These are phyloP conservation scores for Botryotinia calthae DNA, from an alignment of 2,329 filamentous ascomycete genomes.

Conservation along the genomic window DNA sequence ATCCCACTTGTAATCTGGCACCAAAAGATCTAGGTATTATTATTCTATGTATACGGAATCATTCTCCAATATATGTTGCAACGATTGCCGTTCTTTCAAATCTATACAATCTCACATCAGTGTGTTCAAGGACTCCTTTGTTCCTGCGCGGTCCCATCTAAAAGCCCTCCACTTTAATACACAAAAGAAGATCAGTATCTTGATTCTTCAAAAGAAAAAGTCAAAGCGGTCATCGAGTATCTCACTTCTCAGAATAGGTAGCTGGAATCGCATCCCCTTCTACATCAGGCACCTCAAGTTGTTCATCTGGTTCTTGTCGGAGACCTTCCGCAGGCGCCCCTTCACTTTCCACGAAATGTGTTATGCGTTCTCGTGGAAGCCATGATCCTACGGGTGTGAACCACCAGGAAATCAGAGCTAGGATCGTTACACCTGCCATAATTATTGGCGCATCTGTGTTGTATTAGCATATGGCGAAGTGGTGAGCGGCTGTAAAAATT, in stretches of 20 bases:
- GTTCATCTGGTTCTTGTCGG: conserved; percentile 8
- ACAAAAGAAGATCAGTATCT: conserved; percentile 15
- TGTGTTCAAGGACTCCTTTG: background rate
- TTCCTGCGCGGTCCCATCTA: background rate
- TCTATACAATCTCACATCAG: background rate
- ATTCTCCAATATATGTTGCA: background rate
- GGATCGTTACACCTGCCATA: conserved; percentile 24
- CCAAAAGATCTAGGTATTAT: background rate
- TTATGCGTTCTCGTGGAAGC: conserved; percentile 20
- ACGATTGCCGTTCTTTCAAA: background rate
- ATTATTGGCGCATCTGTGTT: conserved; percentile 23
- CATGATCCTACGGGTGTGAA: conserved; percentile 16
- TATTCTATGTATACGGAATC: background rate
- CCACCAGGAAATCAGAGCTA: conserved; percentile 25
- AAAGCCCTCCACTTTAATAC: conserved; percentile 12
- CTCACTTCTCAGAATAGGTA: conserved; percentile 20
- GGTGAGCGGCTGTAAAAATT: background rate
- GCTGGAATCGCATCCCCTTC: background rate
- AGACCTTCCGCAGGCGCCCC: conserved; percentile 8
- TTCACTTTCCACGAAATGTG: conserved; percentile 21
- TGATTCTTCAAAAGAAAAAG: background rate
- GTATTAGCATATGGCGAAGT: background rate
- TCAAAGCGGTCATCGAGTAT: conserved; percentile 11
- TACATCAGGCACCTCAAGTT: background rate
- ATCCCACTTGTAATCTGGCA: background rate